Conservation (phyloP, 1,284 basidiomycete genomes). For the Trichosporon faecale region DNA sequence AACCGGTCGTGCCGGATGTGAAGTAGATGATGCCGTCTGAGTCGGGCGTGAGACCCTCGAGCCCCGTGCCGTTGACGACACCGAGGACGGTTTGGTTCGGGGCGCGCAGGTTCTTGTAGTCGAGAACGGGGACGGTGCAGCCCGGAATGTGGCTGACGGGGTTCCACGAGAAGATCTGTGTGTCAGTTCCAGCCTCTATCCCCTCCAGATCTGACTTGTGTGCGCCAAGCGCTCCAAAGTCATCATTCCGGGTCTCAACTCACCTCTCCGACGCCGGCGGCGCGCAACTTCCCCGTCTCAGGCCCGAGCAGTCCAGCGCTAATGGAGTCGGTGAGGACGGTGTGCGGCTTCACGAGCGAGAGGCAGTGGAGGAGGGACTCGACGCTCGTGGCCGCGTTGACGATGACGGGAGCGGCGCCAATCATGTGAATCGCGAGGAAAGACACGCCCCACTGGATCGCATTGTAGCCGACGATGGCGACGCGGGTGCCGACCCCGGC, state of each 20-base stretch:
- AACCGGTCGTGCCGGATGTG: constrained; percentile 28
- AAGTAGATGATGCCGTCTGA: constrained; percentile 48
- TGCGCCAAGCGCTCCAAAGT: not conserved
- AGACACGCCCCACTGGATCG: constrained; percentile 33
- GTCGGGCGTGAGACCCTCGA: constrained; percentile 35
- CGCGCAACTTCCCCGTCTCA: not conserved
- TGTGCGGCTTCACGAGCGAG: constrained; percentile 24
- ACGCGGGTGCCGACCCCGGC: constrained; percentile 33
- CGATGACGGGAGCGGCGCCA: constrained; percentile 39
- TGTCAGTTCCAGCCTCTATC: not conserved
- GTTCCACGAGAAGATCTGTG: constrained; percentile 12
- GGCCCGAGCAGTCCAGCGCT: constrained; percentile 10
- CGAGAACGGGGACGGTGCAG: not conserved
- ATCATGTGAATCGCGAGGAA: constrained; percentile 43
- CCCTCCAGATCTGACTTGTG: not conserved
- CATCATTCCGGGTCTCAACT: not conserved
- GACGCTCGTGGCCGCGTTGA: constrained; percentile 36
- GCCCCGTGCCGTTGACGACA: constrained; percentile 17
- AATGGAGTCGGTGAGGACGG: constrained; percentile 36
- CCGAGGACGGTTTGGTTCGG: not conserved
- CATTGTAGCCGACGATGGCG: constrained; percentile 42
- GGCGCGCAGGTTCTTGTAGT: not conserved
- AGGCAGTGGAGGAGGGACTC: constrained; percentile 28
- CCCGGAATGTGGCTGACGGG: not conserved
- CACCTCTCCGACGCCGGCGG: constrained; percentile 1